phyloP scores from a whole-genome alignment of 495 filamentous ascomycete genomes.

The Talaromyces proteolyticus region DNA sequence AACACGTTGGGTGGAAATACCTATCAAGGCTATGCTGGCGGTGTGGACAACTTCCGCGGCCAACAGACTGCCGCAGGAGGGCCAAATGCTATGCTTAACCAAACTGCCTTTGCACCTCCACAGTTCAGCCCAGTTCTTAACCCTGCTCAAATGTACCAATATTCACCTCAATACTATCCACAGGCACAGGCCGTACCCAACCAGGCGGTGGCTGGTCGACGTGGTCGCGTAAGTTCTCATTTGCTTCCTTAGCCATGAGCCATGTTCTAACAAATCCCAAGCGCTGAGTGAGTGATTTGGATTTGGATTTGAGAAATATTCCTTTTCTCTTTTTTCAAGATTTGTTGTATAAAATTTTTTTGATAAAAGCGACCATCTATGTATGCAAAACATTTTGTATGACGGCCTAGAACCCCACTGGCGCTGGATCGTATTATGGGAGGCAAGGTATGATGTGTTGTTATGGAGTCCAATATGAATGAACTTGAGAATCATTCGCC shows the following conservation, averaged over 20 bases:
- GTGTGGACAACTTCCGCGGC: constrained; percentile 36
- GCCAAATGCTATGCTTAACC: constrained; percentile 34
- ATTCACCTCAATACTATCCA: constrained; percentile 43
- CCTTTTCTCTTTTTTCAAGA: constrained; percentile 27
- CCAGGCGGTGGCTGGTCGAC: constrained; percentile 41
- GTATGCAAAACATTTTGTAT: constrained; percentile 7
- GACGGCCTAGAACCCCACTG: constrained; percentile 25
- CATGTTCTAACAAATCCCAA: constrained; percentile 25
- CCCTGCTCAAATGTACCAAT: constrained; percentile 46
- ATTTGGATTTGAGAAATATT: constrained; percentile 24
- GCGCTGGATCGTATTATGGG: constrained; percentile 43
- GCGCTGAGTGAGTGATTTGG: constrained; percentile 9
- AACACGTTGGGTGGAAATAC: constrained; percentile 22
- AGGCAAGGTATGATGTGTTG: constrained; percentile 13
- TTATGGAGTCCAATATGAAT: no score
- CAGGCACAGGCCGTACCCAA: constrained; percentile 39
- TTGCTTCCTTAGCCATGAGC: no score
- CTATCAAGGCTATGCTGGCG: constrained; percentile 37
- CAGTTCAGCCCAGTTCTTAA: constrained; percentile 43
- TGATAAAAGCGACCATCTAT: constrained; percentile 5
- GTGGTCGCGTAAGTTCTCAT: constrained; percentile 39
- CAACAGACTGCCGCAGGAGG: constrained; percentile 24
- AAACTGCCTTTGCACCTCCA: constrained; percentile 35
- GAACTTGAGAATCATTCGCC: no score
- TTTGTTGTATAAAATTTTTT: constrained; percentile 37